phyloP scores from a whole-genome alignment of 2,329 filamentous ascomycete species.

The Fusarium sp. region DNA sequence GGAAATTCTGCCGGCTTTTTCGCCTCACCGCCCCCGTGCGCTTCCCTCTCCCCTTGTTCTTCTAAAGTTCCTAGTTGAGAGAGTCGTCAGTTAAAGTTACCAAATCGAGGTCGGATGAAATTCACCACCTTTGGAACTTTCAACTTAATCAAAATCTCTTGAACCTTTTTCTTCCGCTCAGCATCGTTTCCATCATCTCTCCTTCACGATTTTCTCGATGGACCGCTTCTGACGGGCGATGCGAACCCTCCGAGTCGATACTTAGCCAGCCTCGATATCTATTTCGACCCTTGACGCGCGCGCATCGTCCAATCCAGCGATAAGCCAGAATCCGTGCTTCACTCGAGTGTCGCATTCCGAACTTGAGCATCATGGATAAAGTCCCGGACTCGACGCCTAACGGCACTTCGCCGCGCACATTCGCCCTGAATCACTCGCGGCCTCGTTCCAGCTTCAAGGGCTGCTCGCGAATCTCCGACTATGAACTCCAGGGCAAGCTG shows the following conservation, averaged over 20 bases:
- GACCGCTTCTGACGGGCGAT: conserved; percentile 23
- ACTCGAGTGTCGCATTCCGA: not conserved
- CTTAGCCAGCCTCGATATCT: conserved; percentile 14
- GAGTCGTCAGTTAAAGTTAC: conserved; percentile 16
- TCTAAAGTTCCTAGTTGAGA: conserved; percentile 20
- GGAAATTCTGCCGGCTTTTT: conserved; percentile 38
- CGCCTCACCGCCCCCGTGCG: conserved; percentile 39
- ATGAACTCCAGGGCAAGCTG: conserved; percentile 84
- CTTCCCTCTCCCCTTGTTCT: conserved; percentile 14
- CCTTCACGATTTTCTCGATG: conserved; percentile 10
- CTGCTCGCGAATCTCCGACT: conserved; percentile 85
- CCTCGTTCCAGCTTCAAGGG: conserved; percentile 77
- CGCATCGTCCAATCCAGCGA: conserved; percentile 33
- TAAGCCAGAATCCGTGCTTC: not conserved
- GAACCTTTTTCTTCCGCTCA: not conserved
- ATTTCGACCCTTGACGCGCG: conserved; percentile 33
- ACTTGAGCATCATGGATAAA: conserved; percentile 45
- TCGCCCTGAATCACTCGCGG: conserved; percentile 68
- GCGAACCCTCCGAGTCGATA: conserved; percentile 30
- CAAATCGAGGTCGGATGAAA: conserved; percentile 14
- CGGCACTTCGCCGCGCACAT: conserved; percentile 65
- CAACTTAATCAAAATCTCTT: not conserved
- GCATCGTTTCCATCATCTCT: not conserved
- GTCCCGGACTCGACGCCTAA: conserved; percentile 48
- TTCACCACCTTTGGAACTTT: conserved; percentile 6